Evolutionary conservation across 2,329 filamentous ascomycete genomes (phyloP).

Genomic region (Colletotrichum eremochloae): DNA sequence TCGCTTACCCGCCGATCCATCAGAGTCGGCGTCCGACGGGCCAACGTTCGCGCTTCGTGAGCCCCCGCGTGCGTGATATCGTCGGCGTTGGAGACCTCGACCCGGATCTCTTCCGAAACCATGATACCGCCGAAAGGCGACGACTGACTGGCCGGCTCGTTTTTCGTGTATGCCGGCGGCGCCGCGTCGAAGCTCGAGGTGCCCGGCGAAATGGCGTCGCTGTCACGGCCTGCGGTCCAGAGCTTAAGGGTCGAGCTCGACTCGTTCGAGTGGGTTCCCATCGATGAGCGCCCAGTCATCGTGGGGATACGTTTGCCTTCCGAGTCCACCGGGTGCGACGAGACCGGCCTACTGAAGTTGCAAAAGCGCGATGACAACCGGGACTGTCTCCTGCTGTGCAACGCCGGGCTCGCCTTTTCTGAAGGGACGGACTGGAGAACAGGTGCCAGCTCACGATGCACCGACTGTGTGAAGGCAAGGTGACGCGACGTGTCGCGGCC

Average conservation of each 20-base stretch:
- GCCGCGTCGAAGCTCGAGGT: slow-evolving; percentile 34
- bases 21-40: slow-evolving; percentile 22
- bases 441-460: slow-evolving; percentile 72
- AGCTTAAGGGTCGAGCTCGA: slow-evolving; percentile 52
- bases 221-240: slow-evolving; percentile 46
- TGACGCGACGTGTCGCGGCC: slow-evolving; percentile 68
- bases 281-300: slow-evolving; percentile 45
- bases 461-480: slow-evolving; percentile 69
- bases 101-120: slow-evolving; percentile 72
- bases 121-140: slow-evolving; percentile 68
- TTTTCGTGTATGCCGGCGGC: slow-evolving; percentile 38
- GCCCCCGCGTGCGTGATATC: slow-evolving; percentile 15
- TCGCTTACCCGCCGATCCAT: slow-evolving; percentile 23
- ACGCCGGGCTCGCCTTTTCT: slow-evolving; percentile 40
- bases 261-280: slow-evolving; percentile 46
- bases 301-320: slow-evolving; percentile 49
- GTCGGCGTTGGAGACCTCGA: slow-evolving; percentile 57
- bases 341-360: slow-evolving; percentile 29
- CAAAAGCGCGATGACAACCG: slow-evolving; percentile 21
- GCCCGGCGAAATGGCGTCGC: slow-evolving; percentile 37
- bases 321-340: slow-evolving; percentile 46
- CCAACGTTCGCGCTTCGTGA: slow-evolving; percentile 45
- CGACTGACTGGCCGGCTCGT: slow-evolving; percentile 39
- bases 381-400: slow-evolving; percentile 35
- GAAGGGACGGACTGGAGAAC: slow-evolving; percentile 55